These are phyloP conservation scores for Pythium aquatile DNA, from an alignment of 352 stramenopile species.

Conservation along the genomic window DNA sequence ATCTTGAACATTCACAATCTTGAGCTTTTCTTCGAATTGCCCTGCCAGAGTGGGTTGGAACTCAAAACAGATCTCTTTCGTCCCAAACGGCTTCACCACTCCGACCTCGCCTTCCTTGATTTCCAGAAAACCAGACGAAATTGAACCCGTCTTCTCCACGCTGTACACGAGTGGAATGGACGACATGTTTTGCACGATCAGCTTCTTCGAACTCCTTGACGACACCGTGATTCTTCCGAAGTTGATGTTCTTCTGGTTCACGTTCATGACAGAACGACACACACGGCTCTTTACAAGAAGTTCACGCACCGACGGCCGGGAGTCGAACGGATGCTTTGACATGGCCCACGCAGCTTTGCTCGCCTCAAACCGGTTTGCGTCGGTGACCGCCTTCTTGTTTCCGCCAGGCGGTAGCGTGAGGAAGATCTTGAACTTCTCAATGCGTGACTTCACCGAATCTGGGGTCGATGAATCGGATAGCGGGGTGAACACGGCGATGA, in stretches of 20 bases:
- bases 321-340: conserved; percentile 83
- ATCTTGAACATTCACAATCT: conserved; percentile 90
- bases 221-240: conserved; percentile 86
- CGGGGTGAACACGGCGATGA: conserved; percentile 79
- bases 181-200: conserved; percentile 88
- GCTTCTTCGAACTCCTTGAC: conserved; percentile 82
- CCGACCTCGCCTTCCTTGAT: conserved; percentile 87
- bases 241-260: conserved; percentile 93
- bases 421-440: conserved; percentile 89
- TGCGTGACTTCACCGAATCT: conserved; percentile 58
- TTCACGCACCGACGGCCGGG: conserved; percentile 72
- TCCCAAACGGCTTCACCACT: conserved; percentile 86
- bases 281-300: conserved; percentile 83
- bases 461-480: conserved; percentile 37
- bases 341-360: conserved; percentile 60
- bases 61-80: conserved; percentile 88
- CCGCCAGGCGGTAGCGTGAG: conserved; percentile 82
- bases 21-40: conserved; percentile 88
- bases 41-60: conserved; percentile 85
- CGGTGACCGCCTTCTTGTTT: conserved; percentile 78
- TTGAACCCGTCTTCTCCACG: conserved; percentile 89
- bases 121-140: conserved; percentile 86
- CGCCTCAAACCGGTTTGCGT: conserved; percentile 55
- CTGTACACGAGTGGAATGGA: conserved; percentile 82
- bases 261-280: conserved; percentile 85